A percentile compares a stretch with the other conserved stretches of the same genome.
phyloP scores from a whole-genome alignment of 2,329 filamentous ascomycete species.

The Epichloe amarillans region DNA sequence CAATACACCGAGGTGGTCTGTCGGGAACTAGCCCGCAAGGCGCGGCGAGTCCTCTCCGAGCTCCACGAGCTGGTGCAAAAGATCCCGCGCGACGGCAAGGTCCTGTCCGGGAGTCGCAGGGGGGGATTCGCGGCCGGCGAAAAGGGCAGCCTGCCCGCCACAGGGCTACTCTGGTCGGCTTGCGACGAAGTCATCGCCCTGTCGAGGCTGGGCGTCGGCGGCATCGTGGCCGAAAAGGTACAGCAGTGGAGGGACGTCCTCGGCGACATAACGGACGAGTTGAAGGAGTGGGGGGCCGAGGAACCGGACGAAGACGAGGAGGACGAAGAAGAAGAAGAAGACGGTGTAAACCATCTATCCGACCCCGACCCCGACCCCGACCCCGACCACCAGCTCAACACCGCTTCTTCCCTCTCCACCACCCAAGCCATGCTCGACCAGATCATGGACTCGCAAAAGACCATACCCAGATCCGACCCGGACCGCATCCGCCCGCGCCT shows the following conservation, averaged over 20 bases:
- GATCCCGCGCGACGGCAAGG: conserved; percentile 46
- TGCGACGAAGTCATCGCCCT: conserved; percentile 62
- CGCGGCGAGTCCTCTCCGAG: conserved; percentile 47
- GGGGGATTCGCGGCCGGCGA: conserved; percentile 22
- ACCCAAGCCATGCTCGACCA: conserved; percentile 52
- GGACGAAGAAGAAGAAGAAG: conserved; percentile 21
- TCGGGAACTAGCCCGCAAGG: conserved; percentile 47
- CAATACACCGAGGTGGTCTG: conserved; percentile 51
- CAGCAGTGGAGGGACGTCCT: conserved; percentile 63
- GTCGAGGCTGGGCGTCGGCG: conserved; percentile 52
- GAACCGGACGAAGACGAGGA: conserved; percentile 49
- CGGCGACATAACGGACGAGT: conserved; percentile 70
- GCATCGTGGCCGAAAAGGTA: conserved; percentile 56
- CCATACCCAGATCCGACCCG: conserved; percentile 51
- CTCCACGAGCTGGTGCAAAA: conserved; percentile 45
- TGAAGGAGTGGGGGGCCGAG: conserved; percentile 80
- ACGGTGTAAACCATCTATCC: conserved; percentile 28
- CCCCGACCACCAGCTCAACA: neutral
- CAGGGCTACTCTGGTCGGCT: conserved; percentile 69
- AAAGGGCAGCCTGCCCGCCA: conserved; percentile 47
- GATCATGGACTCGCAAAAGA: conserved; percentile 47
- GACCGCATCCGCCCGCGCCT: conserved; percentile 52
- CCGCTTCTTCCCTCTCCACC: conserved; percentile 15
- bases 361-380: neutral
- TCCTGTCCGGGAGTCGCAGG: conserved; percentile 21